phyloP scores from a whole-genome alignment of 148 eudicot genomes.

The Diospyros lotus region DNA sequence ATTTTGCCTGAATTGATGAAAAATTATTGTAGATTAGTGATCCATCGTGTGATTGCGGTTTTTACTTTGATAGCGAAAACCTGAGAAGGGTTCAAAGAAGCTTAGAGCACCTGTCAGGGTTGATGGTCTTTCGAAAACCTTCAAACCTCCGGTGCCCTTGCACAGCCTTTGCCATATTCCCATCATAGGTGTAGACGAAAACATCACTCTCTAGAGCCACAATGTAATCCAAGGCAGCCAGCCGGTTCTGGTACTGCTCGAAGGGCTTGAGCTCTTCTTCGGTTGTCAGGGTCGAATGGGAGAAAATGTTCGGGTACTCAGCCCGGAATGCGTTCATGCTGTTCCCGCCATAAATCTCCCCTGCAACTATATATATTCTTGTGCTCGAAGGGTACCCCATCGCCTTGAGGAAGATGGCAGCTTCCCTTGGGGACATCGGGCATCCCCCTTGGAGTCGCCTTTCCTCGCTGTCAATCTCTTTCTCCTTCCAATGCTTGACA shows the following conservation, averaged over 20 bases:
- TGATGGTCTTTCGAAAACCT: conserved; percentile 65
- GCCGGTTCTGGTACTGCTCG: conserved; percentile 43
- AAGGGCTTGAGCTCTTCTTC: conserved; percentile 48
- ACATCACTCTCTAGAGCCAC: conserved; percentile 67
- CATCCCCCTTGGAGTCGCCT: conserved; percentile 54
- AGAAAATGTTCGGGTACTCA: conserved; percentile 50
- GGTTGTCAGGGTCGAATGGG: conserved; percentile 53
- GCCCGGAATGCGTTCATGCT: conserved; percentile 37
- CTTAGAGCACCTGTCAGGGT: conserved; percentile 54
- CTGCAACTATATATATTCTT: conserved; percentile 62
- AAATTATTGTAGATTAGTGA: not conserved
- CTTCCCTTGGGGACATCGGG: conserved; percentile 81
- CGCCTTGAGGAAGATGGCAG: conserved; percentile 65
- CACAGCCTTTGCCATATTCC: conserved; percentile 86
- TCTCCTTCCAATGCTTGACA: conserved; percentile 65
- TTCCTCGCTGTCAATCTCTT: conserved; percentile 45
- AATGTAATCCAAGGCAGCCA: conserved; percentile 63
- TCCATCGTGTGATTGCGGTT: not conserved
- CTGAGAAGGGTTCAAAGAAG: not conserved
- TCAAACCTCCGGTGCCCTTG: conserved; percentile 65
- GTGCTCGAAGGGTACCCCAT: conserved; percentile 58
- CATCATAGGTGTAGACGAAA: conserved; percentile 65
- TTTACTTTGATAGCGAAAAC: not conserved
- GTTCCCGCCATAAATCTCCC: conserved; percentile 53
- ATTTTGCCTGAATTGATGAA: conserved; percentile 25